Percentiles rank a stretch among this genome's conserved stretches.
phyloP scores from a whole-genome alignment of 2,329 filamentous ascomycete genomes.

The Chrysoporthe deuterocubensis region DNA sequence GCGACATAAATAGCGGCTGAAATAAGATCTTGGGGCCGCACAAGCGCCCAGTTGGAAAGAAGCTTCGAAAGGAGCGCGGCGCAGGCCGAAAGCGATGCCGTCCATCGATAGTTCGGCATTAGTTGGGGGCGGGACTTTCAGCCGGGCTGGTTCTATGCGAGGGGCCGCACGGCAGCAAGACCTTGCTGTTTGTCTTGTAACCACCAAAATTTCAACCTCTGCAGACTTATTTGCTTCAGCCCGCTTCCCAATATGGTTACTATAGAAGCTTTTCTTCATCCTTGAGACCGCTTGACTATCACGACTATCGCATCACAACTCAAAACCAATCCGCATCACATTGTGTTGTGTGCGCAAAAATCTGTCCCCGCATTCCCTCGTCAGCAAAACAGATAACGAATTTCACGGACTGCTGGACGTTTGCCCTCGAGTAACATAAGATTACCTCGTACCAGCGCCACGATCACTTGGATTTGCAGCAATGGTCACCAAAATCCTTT shows the following conservation, averaged over 20 bases:
- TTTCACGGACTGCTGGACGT: neutral
- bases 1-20: slow-evolving; percentile 7
- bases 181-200: neutral
- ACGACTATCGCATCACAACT: neutral
- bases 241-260: neutral
- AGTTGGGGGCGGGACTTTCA: slow-evolving; percentile 8
- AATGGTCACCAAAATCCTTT: neutral
- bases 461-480: neutral
- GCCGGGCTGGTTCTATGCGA: neutral
- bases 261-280: neutral
- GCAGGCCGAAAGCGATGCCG: neutral
- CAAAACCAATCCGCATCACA: neutral
- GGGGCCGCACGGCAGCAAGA: neutral
- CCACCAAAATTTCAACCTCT: neutral
- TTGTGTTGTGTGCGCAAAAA: neutral
- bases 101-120: neutral
- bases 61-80: neutral
- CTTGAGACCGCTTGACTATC: neutral
- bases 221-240: neutral
- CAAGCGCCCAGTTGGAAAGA: neutral
- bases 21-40: neutral
- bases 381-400: neutral
- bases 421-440: neutral
- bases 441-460: neutral
- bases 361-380: neutral